These are phyloP conservation scores for Verticillium nubilum DNA, from an alignment of 2,329 filamentous ascomycete species.

Conservation along the genomic window DNA sequence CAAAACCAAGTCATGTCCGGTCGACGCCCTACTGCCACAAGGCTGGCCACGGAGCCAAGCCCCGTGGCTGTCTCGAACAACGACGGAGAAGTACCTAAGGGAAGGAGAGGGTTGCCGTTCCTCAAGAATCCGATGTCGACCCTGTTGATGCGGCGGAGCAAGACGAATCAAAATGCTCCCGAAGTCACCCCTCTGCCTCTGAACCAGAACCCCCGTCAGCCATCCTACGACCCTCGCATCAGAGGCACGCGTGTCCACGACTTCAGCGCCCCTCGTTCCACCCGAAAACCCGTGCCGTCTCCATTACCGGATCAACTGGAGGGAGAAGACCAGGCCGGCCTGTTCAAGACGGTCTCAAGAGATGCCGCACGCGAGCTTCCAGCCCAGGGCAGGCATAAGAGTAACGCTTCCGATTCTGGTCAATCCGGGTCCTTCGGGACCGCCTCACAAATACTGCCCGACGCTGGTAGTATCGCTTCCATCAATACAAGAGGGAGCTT, in stretches of 20 bases:
- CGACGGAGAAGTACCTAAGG: conserved; percentile 34
- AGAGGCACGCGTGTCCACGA: conserved; percentile 60
- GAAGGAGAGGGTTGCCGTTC: conserved; percentile 51
- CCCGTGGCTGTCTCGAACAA: conserved; percentile 20
- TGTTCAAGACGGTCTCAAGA: conserved; percentile 14
- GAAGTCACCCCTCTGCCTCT: conserved; percentile 37
- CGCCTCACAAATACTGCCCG: conserved; percentile 18
- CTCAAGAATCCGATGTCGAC: conserved; percentile 56
- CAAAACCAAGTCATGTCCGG: conserved; percentile 19
- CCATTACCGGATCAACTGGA: neutral
- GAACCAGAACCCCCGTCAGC: conserved; percentile 31
- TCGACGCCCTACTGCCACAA: conserved; percentile 36
- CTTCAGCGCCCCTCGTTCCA: conserved; percentile 56
- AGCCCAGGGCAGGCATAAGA: conserved; percentile 11
- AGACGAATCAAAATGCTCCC: conserved; percentile 42
- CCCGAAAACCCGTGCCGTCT: neutral
- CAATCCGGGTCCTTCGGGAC: conserved; percentile 16
- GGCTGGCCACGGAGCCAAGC: conserved; percentile 32
- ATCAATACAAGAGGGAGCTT: conserved; percentile 11
- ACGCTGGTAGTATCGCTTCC: conserved; percentile 20
- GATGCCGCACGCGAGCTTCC: conserved; percentile 4
- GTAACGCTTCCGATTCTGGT: conserved; percentile 24
- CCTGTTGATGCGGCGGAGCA: conserved; percentile 47
- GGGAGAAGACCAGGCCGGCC: neutral
- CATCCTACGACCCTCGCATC: conserved; percentile 57